These are phyloP conservation scores for Lagenidium giganteum DNA, from an alignment of 352 stramenopile genomes.

Conservation along the genomic window DNA sequence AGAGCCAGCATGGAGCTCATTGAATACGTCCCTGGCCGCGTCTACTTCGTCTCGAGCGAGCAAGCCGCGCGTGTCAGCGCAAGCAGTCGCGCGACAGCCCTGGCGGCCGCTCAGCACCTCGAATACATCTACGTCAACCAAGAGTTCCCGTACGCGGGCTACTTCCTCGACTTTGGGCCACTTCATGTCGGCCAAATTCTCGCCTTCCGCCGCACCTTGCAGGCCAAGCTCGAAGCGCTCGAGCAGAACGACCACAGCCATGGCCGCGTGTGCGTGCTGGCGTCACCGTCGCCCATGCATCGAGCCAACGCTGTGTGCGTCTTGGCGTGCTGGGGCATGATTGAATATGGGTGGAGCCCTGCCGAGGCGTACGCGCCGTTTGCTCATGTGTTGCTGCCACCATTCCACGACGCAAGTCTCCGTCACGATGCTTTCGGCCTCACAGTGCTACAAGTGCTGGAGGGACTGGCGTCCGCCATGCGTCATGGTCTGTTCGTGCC, in stretches of 20 bases:
- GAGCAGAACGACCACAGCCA: slow-evolving; percentile 8
- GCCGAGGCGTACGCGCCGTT: slow-evolving; percentile 65
- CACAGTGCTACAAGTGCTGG: slow-evolving; percentile 21
- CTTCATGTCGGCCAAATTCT: slow-evolving; percentile 91
- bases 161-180: slow-evolving; percentile 95
- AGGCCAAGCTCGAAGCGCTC: slow-evolving; percentile 43
- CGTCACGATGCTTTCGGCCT: slow-evolving; percentile 19
- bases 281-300: slow-evolving; percentile 35
- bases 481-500: slow-evolving; percentile 82
- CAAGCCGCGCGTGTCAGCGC: not conserved
- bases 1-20: slow-evolving; percentile 27
- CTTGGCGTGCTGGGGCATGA: slow-evolving; percentile 78
- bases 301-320: slow-evolving; percentile 88
- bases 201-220: slow-evolving; percentile 77
- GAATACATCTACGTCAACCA: slow-evolving; percentile 22
- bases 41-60: slow-evolving; percentile 28
- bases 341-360: slow-evolving; percentile 32
- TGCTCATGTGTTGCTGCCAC: slow-evolving; percentile 16
- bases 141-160: slow-evolving; percentile 90
- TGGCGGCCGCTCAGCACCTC: not conserved
- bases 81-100: not conserved
- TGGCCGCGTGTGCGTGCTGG: slow-evolving; percentile 67
- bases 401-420: slow-evolving; percentile 29
- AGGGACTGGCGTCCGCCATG: slow-evolving; percentile 36
- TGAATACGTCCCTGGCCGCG: slow-evolving; percentile 22